phyloP scores from a whole-genome alignment of 2,329 filamentous ascomycete species.

The Neocatenulostroma microsporum region DNA sequence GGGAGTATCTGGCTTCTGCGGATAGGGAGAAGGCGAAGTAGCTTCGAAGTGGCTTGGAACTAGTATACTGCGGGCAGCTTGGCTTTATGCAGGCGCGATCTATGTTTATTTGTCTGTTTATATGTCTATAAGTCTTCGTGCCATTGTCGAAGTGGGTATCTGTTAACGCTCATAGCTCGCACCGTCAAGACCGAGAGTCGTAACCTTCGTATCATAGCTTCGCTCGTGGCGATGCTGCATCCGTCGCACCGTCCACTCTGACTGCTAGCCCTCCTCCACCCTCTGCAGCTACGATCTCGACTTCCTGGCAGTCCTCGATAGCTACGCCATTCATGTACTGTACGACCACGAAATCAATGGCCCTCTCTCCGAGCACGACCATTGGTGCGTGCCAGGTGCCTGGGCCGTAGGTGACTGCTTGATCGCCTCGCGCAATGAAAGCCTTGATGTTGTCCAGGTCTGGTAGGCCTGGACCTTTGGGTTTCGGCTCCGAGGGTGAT shows the following conservation, averaged over 20 bases:
- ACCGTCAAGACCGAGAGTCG: too few relatives aligned
- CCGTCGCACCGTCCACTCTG: slow-evolving; percentile 1
- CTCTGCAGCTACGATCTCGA: slow-evolving; percentile 31
- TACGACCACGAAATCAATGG: slow-evolving; percentile 79
- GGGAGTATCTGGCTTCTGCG: too few relatives aligned
- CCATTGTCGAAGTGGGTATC: too few relatives aligned
- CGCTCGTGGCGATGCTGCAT: background rate
- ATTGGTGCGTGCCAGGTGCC: slow-evolving; percentile 97
- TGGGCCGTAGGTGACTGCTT: slow-evolving; percentile 85
- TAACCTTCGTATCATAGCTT: too few relatives aligned
- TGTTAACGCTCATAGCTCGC: too few relatives aligned
- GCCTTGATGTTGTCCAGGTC: slow-evolving; percentile 64
- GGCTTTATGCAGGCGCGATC: too few relatives aligned
- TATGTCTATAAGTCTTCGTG: too few relatives aligned
- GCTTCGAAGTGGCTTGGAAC: too few relatives aligned
- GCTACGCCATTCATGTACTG: slow-evolving; percentile 80
- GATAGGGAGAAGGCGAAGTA: too few relatives aligned
- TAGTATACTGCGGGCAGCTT: too few relatives aligned
- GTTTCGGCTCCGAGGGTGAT: slow-evolving; percentile 19
- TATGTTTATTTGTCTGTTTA: too few relatives aligned
- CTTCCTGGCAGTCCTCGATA: slow-evolving; percentile 82
- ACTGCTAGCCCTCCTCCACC: slow-evolving; percentile 6
- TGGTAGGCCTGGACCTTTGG: slow-evolving; percentile 53
- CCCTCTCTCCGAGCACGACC: slow-evolving; percentile 66
- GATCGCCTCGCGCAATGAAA: slow-evolving; percentile 67